Conservation (phyloP, 2,329 filamentous ascomycete genomes). For the Monilinia fructigena region DNA sequence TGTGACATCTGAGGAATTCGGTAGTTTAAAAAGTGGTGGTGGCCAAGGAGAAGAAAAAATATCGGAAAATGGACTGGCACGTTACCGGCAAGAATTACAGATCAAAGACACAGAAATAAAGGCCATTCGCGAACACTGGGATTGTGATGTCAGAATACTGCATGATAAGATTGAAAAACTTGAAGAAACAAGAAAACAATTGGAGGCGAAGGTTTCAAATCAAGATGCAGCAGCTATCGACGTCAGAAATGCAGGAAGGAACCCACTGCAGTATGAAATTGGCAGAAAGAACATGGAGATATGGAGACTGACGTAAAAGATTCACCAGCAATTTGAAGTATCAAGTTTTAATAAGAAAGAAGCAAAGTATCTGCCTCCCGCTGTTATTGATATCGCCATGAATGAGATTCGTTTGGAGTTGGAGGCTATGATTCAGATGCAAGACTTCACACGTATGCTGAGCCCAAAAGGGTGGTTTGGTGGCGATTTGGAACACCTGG, state of each 20-base stretch:
- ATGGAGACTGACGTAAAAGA: neutral
- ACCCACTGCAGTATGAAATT: neutral
- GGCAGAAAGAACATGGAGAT: conserved; percentile 8
- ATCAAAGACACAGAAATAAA: neutral
- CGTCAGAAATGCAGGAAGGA: neutral
- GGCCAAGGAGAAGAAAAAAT: neutral
- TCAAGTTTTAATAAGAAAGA: neutral
- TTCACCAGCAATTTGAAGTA: neutral
- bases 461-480: neutral
- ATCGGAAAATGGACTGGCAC: neutral
- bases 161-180: neutral
- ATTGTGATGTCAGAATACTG: neutral
- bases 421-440: conserved; percentile 18
- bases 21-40: too few relatives aligned
- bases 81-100: neutral
- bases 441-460: neutral
- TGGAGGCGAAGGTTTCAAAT: neutral
- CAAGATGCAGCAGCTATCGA: neutral
- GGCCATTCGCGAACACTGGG: neutral
- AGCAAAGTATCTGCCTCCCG: neutral
- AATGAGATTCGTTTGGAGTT: conserved; percentile 14
- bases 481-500: conserved; percentile 13
- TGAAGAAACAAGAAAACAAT: neutral
- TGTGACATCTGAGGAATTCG: neutral
- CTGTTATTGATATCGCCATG: neutral